Evolutionary conservation across 2,329 filamentous ascomycete species (phyloP), one percentile per base, ranked within the genome.

Genomic region (Talaromyces sp.): DNA sequence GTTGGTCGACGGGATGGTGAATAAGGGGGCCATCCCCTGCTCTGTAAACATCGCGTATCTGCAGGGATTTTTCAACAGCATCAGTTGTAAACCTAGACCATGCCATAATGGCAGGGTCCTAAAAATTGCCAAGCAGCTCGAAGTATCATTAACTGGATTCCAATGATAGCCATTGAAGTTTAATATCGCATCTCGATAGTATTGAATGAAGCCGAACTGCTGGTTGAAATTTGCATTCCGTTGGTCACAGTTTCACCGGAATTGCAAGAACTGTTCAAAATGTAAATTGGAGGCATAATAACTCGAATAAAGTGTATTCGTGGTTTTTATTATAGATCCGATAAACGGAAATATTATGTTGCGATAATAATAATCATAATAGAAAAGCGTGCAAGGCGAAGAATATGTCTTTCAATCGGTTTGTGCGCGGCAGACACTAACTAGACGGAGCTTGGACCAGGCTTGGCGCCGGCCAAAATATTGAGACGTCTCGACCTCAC

Each of bases 401-500:
- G 19, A 46, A 6, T 38, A 38, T 38, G 35, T 46, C 19, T 17
- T 46, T 2, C 4, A 5, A 6, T 19, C 19, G n/a, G 41, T 46
- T 21, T 46, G 43, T 19, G 43, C 24, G 21, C 14, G 11, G 43
- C 3, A 21, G 41, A 19, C 26, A 27, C 26, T 27, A 27, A 27
- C 41, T 46, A 11, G 8, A 46, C 21, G 21, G 43, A 46, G 43
- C 43, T 46, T 46, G 43, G 43, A 24, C 43, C 43, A 46, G 43
- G 43, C 43, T 46, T 46, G 43, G 43, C 43, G n/a, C 43, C 43
- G 43, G 43, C 19, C 43, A 46, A 46, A 24, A 46, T 46, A 46
- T 46, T 14, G 41, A 46, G 43, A 46, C 43, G n/a, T 9, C 43
- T 46, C 43, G 43, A 66, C 65, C 63, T 63, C 41, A 62, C 64